Conservation (phyloP, 495 filamentous ascomycete species). For the Penicillium ochrochloron region DNA sequence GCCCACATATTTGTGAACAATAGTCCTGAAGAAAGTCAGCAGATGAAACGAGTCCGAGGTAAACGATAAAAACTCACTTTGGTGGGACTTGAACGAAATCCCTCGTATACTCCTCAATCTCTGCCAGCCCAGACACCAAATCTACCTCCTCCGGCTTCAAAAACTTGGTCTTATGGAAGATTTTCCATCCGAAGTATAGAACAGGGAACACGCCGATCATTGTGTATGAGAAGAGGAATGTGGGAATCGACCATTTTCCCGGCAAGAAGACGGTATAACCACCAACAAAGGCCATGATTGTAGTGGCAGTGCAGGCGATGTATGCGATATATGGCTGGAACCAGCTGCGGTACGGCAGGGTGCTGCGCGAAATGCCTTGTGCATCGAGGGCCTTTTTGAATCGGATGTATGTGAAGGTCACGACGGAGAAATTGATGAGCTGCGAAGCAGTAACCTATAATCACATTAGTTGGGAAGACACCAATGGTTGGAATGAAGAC, state of each 20-base stretch:
- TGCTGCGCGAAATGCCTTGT: conserved; percentile 66
- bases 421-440: conserved; percentile 68
- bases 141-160: conserved; percentile 64
- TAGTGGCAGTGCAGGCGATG: conserved; percentile 62
- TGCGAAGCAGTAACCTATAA: conserved; percentile 67
- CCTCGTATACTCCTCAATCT: conserved; percentile 74
- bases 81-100: conserved; percentile 63
- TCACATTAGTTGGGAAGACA: not conserved
- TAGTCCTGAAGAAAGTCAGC: conserved; percentile 31
- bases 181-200: conserved; percentile 72
- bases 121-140: conserved; percentile 63
- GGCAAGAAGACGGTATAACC: conserved; percentile 79
- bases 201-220: conserved; percentile 71
- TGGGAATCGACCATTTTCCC: conserved; percentile 71
- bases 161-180: conserved; percentile 65
- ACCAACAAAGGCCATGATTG: conserved; percentile 73
- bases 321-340: conserved; percentile 75
- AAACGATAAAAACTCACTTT: conserved; percentile 48
- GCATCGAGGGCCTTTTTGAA: conserved; percentile 70
- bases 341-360: conserved; percentile 67
- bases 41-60: not conserved
- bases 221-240: conserved; percentile 77
- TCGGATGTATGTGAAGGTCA: conserved; percentile 69
- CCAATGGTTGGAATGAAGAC: not conserved
- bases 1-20: conserved; percentile 29